Evolutionary conservation across 2,329 filamentous ascomycete genomes (phyloP), one percentile per base, ranked within the genome.

Genomic region (Paraconiothyrium sp.): DNA sequence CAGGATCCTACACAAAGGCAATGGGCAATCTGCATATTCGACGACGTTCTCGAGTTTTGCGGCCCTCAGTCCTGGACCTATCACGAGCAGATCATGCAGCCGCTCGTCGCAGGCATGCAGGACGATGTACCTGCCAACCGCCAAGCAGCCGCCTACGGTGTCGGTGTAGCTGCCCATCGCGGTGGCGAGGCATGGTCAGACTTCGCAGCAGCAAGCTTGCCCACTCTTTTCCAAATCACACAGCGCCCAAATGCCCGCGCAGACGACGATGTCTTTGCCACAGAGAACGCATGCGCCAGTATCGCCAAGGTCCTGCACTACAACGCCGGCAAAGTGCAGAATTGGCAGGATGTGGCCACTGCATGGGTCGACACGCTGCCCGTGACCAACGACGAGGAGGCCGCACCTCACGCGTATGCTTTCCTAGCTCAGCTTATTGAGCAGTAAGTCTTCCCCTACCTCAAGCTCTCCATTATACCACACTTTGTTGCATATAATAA

Each of bases 21-120:
- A 78, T 99, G 95, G 95, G 94, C 93, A n/a, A 86, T 99, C 57
- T 99, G 95, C 83, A 97, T 99, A 70, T 93, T 97, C 85, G 95
- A 99, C 74, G 95, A 99, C 77, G 94, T 99, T 39, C 86, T 99
- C 39, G 95, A 99, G 78, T 99, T 98, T 83, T 98, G 94, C 76
- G 94, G 94, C 0, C 86, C 90, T 0, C 90, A 97, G 70, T 96
- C 92, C 71, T 94, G 91, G 84, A 89, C 90, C 67, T 99, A 97
- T 77, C 90, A 90, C 73, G 88, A 90, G 69, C 90, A 94, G 74
- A 97, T 99, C 71, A 89, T 94, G 60, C 89, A 93, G 72, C 94
- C 95, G 11, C 86, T 99, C 43, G 85, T 97, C 49, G 89, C 92
- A 62, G 95, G 95, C 48, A 92, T 97, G 83, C 88, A 88, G 71